Evolutionary conservation across 2,329 filamentous ascomycete species (phyloP).

Genomic region (Lasiodiplodia sp.): DNA sequence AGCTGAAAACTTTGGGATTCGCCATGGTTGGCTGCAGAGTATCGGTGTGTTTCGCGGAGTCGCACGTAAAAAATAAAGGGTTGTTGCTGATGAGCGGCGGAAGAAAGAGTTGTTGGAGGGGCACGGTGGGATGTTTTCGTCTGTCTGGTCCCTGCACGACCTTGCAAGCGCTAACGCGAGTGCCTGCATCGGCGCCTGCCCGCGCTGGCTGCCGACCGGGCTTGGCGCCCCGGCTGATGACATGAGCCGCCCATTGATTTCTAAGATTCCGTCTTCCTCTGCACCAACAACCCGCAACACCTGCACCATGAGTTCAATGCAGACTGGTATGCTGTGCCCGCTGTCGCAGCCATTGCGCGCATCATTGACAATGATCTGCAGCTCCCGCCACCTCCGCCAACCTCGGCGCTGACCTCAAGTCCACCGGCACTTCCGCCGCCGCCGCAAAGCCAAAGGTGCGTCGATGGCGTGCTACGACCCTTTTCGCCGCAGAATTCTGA

Average conservation of each 20-base stretch:
- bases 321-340: constrained; percentile 33
- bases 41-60: not conserved
- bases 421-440: constrained; percentile 46
- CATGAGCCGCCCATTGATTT: constrained; percentile 27
- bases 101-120: constrained; percentile 27
- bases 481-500: constrained; percentile 21
- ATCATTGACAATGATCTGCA: not conserved
- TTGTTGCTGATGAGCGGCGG: constrained; percentile 18
- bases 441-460: constrained; percentile 54
- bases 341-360: not conserved
- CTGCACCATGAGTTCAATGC: constrained; percentile 44
- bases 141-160: constrained; percentile 11
- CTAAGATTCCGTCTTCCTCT: constrained; percentile 11
- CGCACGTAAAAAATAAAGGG: constrained; percentile 20
- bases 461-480: constrained; percentile 14
- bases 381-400: constrained; percentile 45
- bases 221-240: constrained; percentile 23
- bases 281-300: not conserved
- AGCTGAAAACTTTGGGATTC: constrained; percentile 75
- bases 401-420: constrained; percentile 55
- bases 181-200: constrained; percentile 19
- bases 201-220: constrained; percentile 3
- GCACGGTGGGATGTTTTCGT: constrained; percentile 29
- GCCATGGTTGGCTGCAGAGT: constrained; percentile 56
- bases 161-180: constrained; percentile 16